A percentile compares a stretch with the other conserved stretches of the same genome.
Evolutionary conservation across 2,329 filamentous ascomycete species (phyloP).

Genomic region (Neofusicoccum kwambonambiense): DNA sequence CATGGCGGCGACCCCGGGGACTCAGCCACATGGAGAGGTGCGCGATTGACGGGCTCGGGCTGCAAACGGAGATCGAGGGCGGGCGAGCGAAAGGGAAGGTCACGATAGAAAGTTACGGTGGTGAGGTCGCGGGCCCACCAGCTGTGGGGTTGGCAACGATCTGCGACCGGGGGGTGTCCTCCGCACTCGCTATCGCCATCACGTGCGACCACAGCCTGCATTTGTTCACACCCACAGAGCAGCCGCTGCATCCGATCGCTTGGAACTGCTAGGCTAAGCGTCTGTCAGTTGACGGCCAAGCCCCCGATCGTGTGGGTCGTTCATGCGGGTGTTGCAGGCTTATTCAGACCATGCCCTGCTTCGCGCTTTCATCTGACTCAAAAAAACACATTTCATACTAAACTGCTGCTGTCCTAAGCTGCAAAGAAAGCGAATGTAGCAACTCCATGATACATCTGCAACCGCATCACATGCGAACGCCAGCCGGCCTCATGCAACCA

Average conservation of each 20-base stretch:
- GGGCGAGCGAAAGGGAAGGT: constrained; percentile 10
- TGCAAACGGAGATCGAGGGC: background rate
- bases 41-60: background rate
- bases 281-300: background rate
- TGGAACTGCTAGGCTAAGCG: background rate
- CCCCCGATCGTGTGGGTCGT: background rate
- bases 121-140: constrained; percentile 14
- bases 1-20: constrained; percentile 34
- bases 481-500: constrained; percentile 18
- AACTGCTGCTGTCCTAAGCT: constrained; percentile 12
- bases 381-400: constrained; percentile 8
- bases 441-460: constrained; percentile 12
- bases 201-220: background rate
- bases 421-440: constrained; percentile 14
- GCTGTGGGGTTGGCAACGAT: constrained; percentile 18
- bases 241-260: background rate
- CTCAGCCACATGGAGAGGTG: constrained; percentile 36
- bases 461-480: constrained; percentile 16
- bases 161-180: constrained; percentile 6
- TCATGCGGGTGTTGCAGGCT: background rate
- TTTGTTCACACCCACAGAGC: background rate
- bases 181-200: constrained; percentile 8
- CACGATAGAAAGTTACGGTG: constrained; percentile 19
- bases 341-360: background rate
- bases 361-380: background rate